Evolutionary conservation across 805 yeast genomes (phyloP).

Genomic region (Candida quercuum): DNA sequence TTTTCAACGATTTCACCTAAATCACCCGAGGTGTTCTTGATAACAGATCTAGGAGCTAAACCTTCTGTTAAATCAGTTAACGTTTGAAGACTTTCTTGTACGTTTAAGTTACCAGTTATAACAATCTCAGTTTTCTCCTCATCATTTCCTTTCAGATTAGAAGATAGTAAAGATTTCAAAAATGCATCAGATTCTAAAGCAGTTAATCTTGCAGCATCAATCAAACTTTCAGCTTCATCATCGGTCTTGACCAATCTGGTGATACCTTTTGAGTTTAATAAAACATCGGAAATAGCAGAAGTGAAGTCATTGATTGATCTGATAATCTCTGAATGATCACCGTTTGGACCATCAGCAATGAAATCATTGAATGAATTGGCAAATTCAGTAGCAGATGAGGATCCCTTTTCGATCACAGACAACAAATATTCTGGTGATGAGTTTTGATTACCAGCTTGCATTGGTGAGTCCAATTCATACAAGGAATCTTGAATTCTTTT

Average conservation of each 20-base stretch:
- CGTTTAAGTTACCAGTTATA: conserved; percentile 66
- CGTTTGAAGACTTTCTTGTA: conserved; percentile 65
- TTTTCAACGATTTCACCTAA: conserved; percentile 65
- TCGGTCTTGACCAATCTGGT: conserved; percentile 47
- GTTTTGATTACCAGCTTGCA: conserved; percentile 77
- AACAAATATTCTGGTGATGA: conserved; percentile 65
- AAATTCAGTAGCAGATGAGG: conserved; percentile 71
- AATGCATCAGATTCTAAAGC: conserved; percentile 60
- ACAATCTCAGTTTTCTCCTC: conserved; percentile 74
- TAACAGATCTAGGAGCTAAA: conserved; percentile 39
- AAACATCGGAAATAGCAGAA: conserved; percentile 53
- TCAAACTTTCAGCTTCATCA: conserved; percentile 45
- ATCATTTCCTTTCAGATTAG: conserved; percentile 40
- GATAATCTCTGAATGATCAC: conserved; percentile 58
- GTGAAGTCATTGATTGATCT: conserved; percentile 60
- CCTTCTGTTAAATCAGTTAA: conserved; percentile 51
- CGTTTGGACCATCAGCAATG: conserved; percentile 68
- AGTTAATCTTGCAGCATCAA: conserved; percentile 44
- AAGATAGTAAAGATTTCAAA: conserved; percentile 54
- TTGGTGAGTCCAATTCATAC: conserved; percentile 68
- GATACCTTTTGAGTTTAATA: conserved; percentile 68
- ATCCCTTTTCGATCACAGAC: conserved; percentile 65
- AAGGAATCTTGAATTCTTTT: conserved; percentile 67
- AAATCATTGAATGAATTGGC: conserved; percentile 71
- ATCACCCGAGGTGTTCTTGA: conserved; percentile 39